These are phyloP conservation scores for Auricularia sp. DNA, from an alignment of 768 basidiomycete species.

Conservation along the genomic window DNA sequence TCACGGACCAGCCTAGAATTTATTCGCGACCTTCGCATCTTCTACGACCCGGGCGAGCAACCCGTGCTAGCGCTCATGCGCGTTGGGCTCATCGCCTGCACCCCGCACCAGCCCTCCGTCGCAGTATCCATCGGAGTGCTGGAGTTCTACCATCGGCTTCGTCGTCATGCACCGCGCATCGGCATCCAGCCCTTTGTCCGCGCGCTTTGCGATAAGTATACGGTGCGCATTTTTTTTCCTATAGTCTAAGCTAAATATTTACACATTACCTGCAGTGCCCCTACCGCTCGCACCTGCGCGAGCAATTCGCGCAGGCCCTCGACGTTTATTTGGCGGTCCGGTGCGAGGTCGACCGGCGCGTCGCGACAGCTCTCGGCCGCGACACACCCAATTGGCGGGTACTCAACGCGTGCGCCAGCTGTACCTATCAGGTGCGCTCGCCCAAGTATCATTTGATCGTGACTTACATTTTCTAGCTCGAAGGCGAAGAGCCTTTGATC, in stretches of 20 bases:
- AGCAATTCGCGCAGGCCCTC: constrained; percentile 7
- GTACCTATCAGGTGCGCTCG: constrained; percentile 1
- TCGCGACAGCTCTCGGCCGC: constrained; percentile 7
- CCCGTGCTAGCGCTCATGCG: not conserved
- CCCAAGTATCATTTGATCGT: not conserved
- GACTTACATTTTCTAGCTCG: not conserved
- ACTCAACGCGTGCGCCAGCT: constrained; percentile 7
- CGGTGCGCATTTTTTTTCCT: not conserved
- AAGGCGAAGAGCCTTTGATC: not conserved
- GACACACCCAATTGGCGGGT: constrained; percentile 9
- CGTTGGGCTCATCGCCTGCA: not conserved
- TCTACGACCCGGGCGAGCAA: not conserved
- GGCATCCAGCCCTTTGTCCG: not conserved
- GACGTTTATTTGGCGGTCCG: constrained; percentile 7
- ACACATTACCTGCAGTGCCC: not conserved
- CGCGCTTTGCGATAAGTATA: not conserved
- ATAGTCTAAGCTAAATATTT: not conserved
- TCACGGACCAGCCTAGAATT: not conserved
- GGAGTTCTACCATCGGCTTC: not conserved
- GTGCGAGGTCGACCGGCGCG: not conserved
- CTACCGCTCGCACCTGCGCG: not conserved
- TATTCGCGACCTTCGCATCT: too few species aligned
- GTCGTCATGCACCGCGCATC: not conserved
- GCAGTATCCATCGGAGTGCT: not conserved
- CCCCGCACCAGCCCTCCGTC: not conserved